A percentile compares a stretch with the other conserved stretches of the same genome.
Evolutionary conservation across 345 rosid species (phyloP).

Genomic region (Tarenaya hassleriana): DNA sequence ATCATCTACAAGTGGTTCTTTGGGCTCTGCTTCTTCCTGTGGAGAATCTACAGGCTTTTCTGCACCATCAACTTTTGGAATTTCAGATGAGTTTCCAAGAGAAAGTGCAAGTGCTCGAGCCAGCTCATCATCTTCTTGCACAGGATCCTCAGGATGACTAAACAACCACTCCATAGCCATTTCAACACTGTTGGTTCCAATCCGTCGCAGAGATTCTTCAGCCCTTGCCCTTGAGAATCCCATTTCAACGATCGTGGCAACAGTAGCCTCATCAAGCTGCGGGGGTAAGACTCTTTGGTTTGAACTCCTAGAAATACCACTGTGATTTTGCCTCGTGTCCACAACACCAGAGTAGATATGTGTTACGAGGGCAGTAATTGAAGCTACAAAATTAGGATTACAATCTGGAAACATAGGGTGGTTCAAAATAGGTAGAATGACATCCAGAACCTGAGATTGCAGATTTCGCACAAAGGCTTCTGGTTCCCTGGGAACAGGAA

Average conservation of each 20-base stretch:
- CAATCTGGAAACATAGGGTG: slow-evolving; percentile 75
- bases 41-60: slow-evolving; percentile 59
- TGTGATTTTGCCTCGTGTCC: slow-evolving; percentile 68
- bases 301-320: slow-evolving; percentile 54
- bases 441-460: slow-evolving; percentile 91
- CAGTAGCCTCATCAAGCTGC: slow-evolving; percentile 82
- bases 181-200: slow-evolving; percentile 94
- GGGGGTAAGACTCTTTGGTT: slow-evolving; percentile 72
- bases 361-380: slow-evolving; percentile 67
- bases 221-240: slow-evolving; percentile 98
- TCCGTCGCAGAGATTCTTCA: slow-evolving; percentile 83
- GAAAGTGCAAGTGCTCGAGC: slow-evolving; percentile 95
- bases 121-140: slow-evolving; percentile 96
- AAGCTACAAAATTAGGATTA: slow-evolving; percentile 64
- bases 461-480: slow-evolving; percentile 75
- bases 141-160: slow-evolving; percentile 82
- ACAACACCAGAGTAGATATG: slow-evolving; percentile 85
- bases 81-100: slow-evolving; percentile 87
- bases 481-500: slow-evolving; percentile 90
- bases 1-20: slow-evolving; percentile 81
- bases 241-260: slow-evolving; percentile 90
- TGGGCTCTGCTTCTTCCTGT: slow-evolving; percentile 43
- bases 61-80: slow-evolving; percentile 56
- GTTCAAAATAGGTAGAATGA: slow-evolving; percentile 81
- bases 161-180: slow-evolving; percentile 96